Percentiles rank a stretch among this genome's conserved stretches.
Conservation (phyloP, 225 moss, liverwort and hornwort genomes). For the Anthoceros angustus region DNA sequence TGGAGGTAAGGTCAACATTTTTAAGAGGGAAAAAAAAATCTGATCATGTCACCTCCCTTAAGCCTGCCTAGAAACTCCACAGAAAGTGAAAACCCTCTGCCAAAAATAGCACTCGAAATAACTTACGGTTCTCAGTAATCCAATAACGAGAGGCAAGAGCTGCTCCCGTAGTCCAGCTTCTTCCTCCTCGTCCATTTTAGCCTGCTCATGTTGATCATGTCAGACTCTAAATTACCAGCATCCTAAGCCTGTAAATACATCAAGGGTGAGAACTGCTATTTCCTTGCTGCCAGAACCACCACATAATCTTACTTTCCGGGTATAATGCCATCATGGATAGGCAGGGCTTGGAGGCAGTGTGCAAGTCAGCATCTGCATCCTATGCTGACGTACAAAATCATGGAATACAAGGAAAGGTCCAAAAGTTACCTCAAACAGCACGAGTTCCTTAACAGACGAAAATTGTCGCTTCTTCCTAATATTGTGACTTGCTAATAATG, state of each 20-base stretch:
- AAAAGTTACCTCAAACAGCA: slow-evolving; percentile 44
- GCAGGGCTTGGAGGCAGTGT: neutral
- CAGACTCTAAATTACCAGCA: neutral
- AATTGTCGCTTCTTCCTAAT: slow-evolving; percentile 60
- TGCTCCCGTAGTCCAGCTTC: slow-evolving; percentile 76
- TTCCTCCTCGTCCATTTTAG: slow-evolving; percentile 45
- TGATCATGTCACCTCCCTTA: no score
- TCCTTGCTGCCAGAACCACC: no score
- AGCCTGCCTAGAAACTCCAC: no score
- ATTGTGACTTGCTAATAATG: slow-evolving; percentile 55
- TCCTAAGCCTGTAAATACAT: no score
- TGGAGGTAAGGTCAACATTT: no score
- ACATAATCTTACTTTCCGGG: no score
- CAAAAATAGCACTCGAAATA: neutral
- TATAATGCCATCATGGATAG: no score
- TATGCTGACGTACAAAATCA: neutral
- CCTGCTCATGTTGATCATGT: slow-evolving; percentile 28
- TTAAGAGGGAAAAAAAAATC: no score
- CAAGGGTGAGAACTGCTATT: no score
- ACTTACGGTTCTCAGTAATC: slow-evolving; percentile 85
- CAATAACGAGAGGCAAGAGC: slow-evolving; percentile 74
- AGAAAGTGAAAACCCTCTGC: neutral
- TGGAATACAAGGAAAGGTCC: neutral
- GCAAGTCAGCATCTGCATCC: neutral
- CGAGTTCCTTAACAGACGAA: slow-evolving; percentile 55